Evolutionary conservation across 257 asterid species (phyloP).

Genomic region (Solanum tacnaense): DNA sequence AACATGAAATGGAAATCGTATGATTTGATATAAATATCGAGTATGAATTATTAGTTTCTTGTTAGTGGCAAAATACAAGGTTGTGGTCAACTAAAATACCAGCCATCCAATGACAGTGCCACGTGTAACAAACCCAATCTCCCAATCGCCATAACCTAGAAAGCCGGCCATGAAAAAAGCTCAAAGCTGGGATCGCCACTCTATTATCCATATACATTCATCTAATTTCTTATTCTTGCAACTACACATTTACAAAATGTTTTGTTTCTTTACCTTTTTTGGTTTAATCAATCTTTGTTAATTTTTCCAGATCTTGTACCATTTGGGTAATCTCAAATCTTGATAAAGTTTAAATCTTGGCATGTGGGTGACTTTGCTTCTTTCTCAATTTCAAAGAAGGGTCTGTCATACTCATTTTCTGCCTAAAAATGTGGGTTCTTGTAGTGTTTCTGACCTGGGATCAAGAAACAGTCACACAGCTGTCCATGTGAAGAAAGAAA

Average conservation of each 20-base stretch:
- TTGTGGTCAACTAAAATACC: neutral
- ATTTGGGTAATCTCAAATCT: neutral
- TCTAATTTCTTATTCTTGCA: neutral
- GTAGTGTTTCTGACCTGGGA: slow-evolving; percentile 6
- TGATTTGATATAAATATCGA: too few species aligned
- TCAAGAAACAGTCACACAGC: slow-evolving; percentile 14
- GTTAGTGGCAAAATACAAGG: neutral
- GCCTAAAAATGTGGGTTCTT: slow-evolving; percentile 6
- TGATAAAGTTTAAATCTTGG: slow-evolving; percentile 10
- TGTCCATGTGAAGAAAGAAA: slow-evolving; percentile 18
- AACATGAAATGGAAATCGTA: accelerated
- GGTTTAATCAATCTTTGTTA: neutral
- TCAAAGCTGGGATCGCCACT: slow-evolving; percentile 26
- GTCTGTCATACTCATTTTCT: neutral
- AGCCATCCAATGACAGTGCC: neutral
- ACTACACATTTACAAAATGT: neutral
- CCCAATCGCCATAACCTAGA: slow-evolving; percentile 17
- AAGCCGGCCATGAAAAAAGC: slow-evolving; percentile 14
- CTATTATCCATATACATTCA: slow-evolving; percentile 3
- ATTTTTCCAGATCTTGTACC: neutral
- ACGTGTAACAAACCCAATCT: slow-evolving; percentile 11
- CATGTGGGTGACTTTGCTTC: slow-evolving; percentile 20
- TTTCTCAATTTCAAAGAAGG: slow-evolving; percentile 1
- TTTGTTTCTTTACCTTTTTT: neutral
- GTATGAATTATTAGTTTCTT: too few species aligned